Percentiles rank a stretch among this genome's conserved stretches.
These are phyloP conservation scores for Anthoceros angustus DNA, from an alignment of 225 moss, liverwort and hornwort genomes.

Conservation along the genomic window DNA sequence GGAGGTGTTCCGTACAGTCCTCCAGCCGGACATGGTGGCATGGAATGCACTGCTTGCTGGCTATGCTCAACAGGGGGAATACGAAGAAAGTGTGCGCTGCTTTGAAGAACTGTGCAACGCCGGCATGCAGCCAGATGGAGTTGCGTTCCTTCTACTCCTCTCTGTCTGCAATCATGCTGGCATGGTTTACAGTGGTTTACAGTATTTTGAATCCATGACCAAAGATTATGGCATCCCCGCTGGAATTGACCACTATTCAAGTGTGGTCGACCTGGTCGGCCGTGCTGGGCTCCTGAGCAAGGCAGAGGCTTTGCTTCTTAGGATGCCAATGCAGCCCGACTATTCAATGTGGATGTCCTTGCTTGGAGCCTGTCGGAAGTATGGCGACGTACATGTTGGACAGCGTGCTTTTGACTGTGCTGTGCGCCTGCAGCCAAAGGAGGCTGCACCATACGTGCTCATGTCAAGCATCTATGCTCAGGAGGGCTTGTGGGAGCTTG, in stretches of 20 bases:
- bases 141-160: background rate
- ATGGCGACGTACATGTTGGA: background rate
- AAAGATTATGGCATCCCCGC: background rate
- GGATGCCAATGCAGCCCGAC: background rate
- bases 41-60: background rate
- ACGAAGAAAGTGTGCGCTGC: background rate
- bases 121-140: background rate
- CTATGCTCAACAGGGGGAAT: background rate
- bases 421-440: background rate
- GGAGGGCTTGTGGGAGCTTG: background rate
- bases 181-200: background rate
- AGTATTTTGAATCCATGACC: conserved; percentile 4
- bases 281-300: background rate
- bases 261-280: background rate
- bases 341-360: background rate
- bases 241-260: background rate
- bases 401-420: background rate
- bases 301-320: background rate
- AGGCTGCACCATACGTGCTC: background rate
- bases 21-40: background rate
- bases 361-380: conserved; percentile 1
- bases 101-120: background rate
- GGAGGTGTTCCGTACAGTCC: background rate
- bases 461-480: background rate
- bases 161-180: background rate